Percentiles rank a stretch among this genome's conserved stretches.
These are phyloP conservation scores for Verbena officinalis DNA, from an alignment of 257 asterid genomes.

Conservation along the genomic window DNA sequence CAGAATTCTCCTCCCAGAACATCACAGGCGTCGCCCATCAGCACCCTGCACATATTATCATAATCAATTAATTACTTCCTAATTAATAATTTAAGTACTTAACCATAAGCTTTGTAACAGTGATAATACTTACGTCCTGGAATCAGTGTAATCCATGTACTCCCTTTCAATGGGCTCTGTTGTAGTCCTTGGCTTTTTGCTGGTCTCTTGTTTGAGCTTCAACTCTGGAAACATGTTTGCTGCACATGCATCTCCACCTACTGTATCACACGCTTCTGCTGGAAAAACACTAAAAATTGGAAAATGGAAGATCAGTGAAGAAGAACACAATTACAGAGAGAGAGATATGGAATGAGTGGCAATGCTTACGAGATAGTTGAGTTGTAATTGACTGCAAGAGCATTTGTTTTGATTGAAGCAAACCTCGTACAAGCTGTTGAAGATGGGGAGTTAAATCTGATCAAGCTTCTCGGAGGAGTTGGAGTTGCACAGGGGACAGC, in stretches of 20 bases:
- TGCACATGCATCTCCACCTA: slow-evolving; percentile 61
- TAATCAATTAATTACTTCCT: too few relatives aligned
- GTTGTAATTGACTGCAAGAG: slow-evolving; percentile 40
- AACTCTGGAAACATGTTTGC: slow-evolving; percentile 54
- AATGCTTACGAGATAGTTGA: slow-evolving; percentile 42
- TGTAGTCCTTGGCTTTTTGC: slow-evolving; percentile 15
- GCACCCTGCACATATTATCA: slow-evolving; percentile 40
- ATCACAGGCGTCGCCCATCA: slow-evolving; percentile 57
- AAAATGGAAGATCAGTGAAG: background rate
- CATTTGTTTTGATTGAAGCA: slow-evolving; percentile 31
- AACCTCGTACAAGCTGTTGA: slow-evolving; percentile 18
- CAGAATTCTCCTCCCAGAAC: slow-evolving; percentile 56
- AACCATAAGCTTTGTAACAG: too few relatives aligned
- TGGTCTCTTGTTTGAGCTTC: slow-evolving; percentile 40
- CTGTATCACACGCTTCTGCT: slow-evolving; percentile 68
- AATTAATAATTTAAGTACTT: too few relatives aligned
- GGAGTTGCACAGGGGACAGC: background rate
- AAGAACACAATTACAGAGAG: background rate
- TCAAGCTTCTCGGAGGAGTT: slow-evolving; percentile 3
- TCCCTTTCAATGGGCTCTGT: slow-evolving; percentile 55
- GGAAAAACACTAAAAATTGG: slow-evolving; percentile 53
- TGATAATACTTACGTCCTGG: slow-evolving; percentile 45
- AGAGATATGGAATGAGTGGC: background rate
- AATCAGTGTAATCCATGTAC: slow-evolving; percentile 51
- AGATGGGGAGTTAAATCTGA: slow-evolving; percentile 33